phyloP scores from a whole-genome alignment of 176 grass and related monocot species.

The Oryza glaberrima region DNA sequence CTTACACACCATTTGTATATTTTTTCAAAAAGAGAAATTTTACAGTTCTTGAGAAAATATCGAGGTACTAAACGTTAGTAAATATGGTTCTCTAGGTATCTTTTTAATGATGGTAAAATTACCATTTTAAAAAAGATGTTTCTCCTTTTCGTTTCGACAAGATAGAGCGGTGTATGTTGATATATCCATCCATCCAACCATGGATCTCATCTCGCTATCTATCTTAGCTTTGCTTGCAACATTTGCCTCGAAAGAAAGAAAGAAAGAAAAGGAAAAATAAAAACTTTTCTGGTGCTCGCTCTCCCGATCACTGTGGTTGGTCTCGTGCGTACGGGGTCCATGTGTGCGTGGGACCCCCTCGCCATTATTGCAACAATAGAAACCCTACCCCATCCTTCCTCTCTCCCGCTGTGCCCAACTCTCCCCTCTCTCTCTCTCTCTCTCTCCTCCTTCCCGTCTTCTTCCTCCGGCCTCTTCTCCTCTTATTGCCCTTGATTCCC shows the following conservation, averaged over 20 bases:
- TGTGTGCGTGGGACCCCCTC: slow-evolving; percentile 52
- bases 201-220: neutral
- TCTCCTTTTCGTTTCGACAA: no score
- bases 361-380: slow-evolving; percentile 84
- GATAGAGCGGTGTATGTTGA: neutral
- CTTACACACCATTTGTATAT: no score
- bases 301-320: slow-evolving; percentile 38
- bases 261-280: neutral
- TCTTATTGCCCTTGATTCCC: slow-evolving; percentile 17
- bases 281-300: slow-evolving; percentile 35
- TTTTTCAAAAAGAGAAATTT: no score
- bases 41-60: no score
- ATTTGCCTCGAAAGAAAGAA: slow-evolving; percentile 7
- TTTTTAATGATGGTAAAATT: no score
- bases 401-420: slow-evolving; percentile 46
- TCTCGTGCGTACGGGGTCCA: slow-evolving; percentile 52
- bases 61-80: no score
- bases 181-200: neutral
- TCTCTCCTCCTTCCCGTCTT: neutral
- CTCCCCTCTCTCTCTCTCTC: neutral
- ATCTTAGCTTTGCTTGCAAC: neutral
- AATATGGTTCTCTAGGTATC: no score
- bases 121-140: no score
- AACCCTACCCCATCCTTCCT: slow-evolving; percentile 77
- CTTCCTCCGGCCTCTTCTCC: slow-evolving; percentile 19